phyloP scores from a whole-genome alignment of 495 filamentous ascomycete genomes.

The Neohortaea acidophila region DNA sequence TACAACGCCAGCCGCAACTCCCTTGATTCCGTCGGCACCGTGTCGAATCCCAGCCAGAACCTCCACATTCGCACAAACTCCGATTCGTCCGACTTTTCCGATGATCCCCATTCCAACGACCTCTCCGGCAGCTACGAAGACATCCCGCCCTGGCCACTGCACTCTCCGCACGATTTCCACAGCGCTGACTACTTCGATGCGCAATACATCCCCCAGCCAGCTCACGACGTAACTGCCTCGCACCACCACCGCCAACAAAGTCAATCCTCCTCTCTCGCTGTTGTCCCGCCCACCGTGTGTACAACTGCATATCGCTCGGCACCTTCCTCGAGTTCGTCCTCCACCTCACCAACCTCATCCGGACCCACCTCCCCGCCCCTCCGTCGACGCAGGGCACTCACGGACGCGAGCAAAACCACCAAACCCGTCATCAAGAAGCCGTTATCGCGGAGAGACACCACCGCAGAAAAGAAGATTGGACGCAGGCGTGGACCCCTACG shows the following conservation, averaged over 20 bases:
- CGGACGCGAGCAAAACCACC: constrained; percentile 55
- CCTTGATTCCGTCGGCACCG: constrained; percentile 41
- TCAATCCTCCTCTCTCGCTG: constrained; percentile 31
- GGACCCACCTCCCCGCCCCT: constrained; percentile 42
- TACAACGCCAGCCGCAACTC: constrained; percentile 37
- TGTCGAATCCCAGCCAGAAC: constrained; percentile 76
- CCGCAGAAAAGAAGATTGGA: constrained; percentile 76
- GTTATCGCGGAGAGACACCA: constrained; percentile 59
- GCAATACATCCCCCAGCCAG: constrained; percentile 14
- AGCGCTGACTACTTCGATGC: constrained; percentile 19
- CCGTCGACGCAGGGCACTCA: constrained; percentile 57
- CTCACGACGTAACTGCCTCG: constrained; percentile 20
- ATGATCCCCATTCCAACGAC: constrained; percentile 40
- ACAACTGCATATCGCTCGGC: constrained; percentile 51
- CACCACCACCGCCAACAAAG: constrained; percentile 30
- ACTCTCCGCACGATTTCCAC: constrained; percentile 38
- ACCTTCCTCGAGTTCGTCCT: constrained; percentile 38
- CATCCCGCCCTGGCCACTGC: constrained; percentile 50
- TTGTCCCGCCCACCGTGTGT: constrained; percentile 55
- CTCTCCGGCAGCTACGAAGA: constrained; percentile 68
- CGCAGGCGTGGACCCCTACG: constrained; percentile 71
- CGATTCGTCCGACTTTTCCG: constrained; percentile 68
- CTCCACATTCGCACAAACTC: constrained; percentile 73
- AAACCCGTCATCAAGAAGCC: constrained; percentile 59
- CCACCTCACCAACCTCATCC: constrained; percentile 31